These are phyloP conservation scores for Fusarium drepaniforme DNA, from an alignment of 2,329 filamentous ascomycete species.

Conservation along the genomic window DNA sequence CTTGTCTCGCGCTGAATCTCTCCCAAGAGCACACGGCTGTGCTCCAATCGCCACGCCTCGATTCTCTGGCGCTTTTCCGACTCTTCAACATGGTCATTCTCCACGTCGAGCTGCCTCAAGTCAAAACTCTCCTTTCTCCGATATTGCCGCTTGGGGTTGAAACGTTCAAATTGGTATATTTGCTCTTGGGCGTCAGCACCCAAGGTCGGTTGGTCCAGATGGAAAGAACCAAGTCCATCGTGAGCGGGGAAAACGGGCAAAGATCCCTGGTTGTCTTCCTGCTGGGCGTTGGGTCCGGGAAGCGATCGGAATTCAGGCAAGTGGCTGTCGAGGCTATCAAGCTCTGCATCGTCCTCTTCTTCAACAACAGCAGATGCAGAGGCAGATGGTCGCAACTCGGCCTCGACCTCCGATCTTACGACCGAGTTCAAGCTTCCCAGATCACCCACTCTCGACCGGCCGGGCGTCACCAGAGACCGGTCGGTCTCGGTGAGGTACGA, in stretches of 20 bases:
- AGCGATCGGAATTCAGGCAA: slow-evolving; percentile 86
- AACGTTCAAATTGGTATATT: slow-evolving; percentile 88
- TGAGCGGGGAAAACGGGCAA: slow-evolving; percentile 87
- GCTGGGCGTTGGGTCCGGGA: slow-evolving; percentile 47
- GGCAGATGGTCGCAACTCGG: slow-evolving; percentile 56
- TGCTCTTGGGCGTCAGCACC: slow-evolving; percentile 79
- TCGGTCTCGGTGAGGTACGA: slow-evolving; percentile 78
- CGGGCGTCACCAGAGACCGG: slow-evolving; percentile 72
- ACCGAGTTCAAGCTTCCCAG: slow-evolving; percentile 82
- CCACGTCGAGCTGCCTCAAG: slow-evolving; percentile 61
- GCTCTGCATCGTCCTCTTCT: slow-evolving; percentile 80
- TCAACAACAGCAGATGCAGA: slow-evolving; percentile 54
- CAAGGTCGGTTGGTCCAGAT: slow-evolving; percentile 67
- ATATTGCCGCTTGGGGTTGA: slow-evolving; percentile 78
- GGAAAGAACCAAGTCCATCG: slow-evolving; percentile 91
- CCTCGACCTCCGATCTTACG: slow-evolving; percentile 68
- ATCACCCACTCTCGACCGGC: slow-evolving; percentile 81
- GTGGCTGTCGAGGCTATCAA: slow-evolving; percentile 94
- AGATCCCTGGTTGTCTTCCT: slow-evolving; percentile 56
- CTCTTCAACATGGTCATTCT: slow-evolving; percentile 70
- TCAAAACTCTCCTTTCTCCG: slow-evolving; percentile 67
- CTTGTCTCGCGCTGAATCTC: slow-evolving; percentile 90
- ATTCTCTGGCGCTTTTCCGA: slow-evolving; percentile 85
- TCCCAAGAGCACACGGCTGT: slow-evolving; percentile 86
- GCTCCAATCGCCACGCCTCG: slow-evolving; percentile 91